Evolutionary conservation across 176 grass and related monocot species (phyloP).

Genomic region (Thinopyrum elongatum): DNA sequence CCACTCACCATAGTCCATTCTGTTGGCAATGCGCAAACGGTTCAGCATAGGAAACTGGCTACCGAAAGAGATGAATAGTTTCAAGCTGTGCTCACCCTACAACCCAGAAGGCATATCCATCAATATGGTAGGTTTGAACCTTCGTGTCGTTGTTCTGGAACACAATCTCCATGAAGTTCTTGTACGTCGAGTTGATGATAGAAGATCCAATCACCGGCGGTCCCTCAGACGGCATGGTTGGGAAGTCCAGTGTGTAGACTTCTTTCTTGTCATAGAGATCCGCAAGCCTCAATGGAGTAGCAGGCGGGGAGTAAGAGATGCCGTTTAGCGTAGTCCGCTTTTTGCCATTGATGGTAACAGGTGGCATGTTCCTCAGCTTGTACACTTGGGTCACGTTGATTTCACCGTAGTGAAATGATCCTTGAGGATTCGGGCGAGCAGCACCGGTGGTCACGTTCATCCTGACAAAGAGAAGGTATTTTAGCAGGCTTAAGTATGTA

Average conservation of each 20-base stretch:
- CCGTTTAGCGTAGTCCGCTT: constrained; percentile 69
- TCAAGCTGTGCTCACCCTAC: constrained; percentile 57
- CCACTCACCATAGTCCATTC: constrained; percentile 98
- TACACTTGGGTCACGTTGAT: constrained; percentile 93
- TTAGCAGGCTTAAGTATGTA: background rate
- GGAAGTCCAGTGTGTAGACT: constrained; percentile 84
- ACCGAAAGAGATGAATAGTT: background rate
- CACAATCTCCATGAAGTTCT: constrained; percentile 89
- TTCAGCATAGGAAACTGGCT: background rate
- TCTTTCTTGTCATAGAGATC: constrained; percentile 63
- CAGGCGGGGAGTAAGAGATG: constrained; percentile 68
- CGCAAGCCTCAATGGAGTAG: constrained; percentile 78
- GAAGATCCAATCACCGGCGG: constrained; percentile 50
- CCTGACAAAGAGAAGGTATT: constrained; percentile 29
- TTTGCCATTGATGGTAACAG: constrained; percentile 67
- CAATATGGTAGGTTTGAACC: constrained; percentile 89
- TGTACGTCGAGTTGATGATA: constrained; percentile 82
- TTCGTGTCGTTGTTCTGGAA: constrained; percentile 92
- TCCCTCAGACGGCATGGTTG: constrained; percentile 57
- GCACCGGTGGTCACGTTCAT: constrained; percentile 84
- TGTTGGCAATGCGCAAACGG: constrained; percentile 28
- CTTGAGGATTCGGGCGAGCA: constrained; percentile 95
- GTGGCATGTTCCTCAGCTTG: constrained; percentile 67
- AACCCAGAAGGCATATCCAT: constrained; percentile 88
- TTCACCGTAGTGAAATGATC: constrained; percentile 84